Conservation (phyloP, 129 eudicot genomes). For the Artemisia annua region DNA sequence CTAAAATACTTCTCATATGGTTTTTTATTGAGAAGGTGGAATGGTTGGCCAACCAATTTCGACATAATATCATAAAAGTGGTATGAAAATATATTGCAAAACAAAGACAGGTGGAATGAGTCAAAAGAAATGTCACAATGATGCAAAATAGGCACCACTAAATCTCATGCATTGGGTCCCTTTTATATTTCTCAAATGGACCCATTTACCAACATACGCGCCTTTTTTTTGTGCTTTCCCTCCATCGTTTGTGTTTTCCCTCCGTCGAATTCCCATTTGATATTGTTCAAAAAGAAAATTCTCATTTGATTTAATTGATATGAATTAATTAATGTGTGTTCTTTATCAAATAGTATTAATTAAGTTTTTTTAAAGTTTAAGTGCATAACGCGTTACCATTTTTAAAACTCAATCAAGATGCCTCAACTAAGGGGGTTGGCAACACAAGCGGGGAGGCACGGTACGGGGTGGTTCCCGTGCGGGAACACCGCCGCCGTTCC, state of each 20-base stretch:
- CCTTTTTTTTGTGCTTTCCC: conserved; percentile 26
- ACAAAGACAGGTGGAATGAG: conserved; percentile 36
- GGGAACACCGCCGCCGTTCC: too few species aligned
- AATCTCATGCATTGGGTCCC: conserved; percentile 29
- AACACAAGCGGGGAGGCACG: too few species aligned
- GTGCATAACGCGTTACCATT: too few species aligned
- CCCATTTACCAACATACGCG: conserved; percentile 18
- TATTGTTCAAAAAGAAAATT: not conserved
- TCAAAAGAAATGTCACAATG: conserved; percentile 34
- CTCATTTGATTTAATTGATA: not conserved
- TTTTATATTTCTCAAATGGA: conserved; percentile 21
- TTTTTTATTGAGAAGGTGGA: conserved; percentile 25
- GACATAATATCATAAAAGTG: conserved; percentile 28
- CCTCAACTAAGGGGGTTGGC: too few species aligned
- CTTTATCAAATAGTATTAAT: too few species aligned
- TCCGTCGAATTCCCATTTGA: conserved; percentile 21
- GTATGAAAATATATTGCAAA: conserved; percentile 29
- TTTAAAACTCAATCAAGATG: too few species aligned
- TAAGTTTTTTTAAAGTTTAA: too few species aligned
- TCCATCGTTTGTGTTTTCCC: conserved; percentile 31
- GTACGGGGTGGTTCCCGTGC: too few species aligned
- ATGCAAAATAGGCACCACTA: conserved; percentile 36
- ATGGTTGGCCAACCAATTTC: conserved; percentile 37
- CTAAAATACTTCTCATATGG: not conserved
- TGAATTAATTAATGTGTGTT: not conserved